Base-by-base conservation (phyloP, 1,284 basidiomycete genomes). In the Neolentinus lepideus region DNA sequence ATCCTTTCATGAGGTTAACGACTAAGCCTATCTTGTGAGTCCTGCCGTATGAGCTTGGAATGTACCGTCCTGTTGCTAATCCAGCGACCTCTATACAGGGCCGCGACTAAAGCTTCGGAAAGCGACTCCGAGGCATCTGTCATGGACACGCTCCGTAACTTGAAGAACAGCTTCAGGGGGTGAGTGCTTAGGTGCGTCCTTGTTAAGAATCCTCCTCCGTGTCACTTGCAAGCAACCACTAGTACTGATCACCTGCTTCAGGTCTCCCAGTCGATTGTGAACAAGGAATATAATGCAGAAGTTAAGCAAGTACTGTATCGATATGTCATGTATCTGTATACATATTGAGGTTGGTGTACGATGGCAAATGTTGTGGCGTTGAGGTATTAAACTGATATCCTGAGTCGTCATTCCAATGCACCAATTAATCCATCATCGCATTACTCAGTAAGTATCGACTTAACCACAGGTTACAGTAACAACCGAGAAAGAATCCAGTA, bases 141-240 rank as follows among this genome's bases (percentile, higher is more conserved):
- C 38, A 94, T 97, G 84, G 78, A 80, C 58, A 76, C 77, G 54
- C 72, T 98, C 52, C 75, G 94, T 53, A 81, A 87, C 55, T 75
- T 85, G 76, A 98, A 98, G 82, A 97, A 97, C 69, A 78, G 78
- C 58, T 90, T 83, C 71, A 75, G 74, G 66, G 85, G 82, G 68
- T 80, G 47, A 50, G 47, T 50, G 47, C 4, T 24, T 25, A 50
- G 47, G 47, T 50, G 25, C 25, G 47, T 50, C 47, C n/a, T 31
- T 31, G 29, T 31, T 6, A 12, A 31, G 29, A 31, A 31, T 31
- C 12, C 29, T 31, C 12, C 29, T 4, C 29, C 29, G 29, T 12
- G 12, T 31, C 29, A 12, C 12, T 12, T 12, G 4, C 12, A 6
- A 4, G 12, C 12, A 31, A 12, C 29, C 12, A 12, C 19, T 43